Evolutionary conservation across 1,284 basidiomycete species (phyloP).

Genomic region (Fomitiporia mediterranea): DNA sequence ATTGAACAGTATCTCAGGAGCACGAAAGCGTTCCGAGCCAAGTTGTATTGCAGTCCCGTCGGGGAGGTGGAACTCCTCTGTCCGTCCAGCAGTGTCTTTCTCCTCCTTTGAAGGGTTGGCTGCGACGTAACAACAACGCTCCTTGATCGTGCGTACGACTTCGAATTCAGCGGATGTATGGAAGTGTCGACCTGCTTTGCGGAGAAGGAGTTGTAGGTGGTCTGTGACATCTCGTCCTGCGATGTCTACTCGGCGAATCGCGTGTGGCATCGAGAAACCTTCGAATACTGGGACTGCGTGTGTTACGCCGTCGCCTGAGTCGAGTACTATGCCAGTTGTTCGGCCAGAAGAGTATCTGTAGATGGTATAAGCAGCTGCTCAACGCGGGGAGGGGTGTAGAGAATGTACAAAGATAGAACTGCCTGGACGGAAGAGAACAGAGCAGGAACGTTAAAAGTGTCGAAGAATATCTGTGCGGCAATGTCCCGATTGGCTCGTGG

Average conservation of each 20-base stretch:
- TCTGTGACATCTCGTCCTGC: constrained; percentile 98
- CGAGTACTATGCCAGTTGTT: constrained; percentile 80
- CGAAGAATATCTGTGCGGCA: constrained; percentile 97
- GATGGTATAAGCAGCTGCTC: constrained; percentile 20
- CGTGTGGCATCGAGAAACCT: constrained; percentile 98
- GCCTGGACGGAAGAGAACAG: constrained; percentile 97
- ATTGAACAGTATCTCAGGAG: constrained; percentile 97
- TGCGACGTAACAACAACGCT: constrained; percentile 96
- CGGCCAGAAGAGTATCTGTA: constrained; percentile 96
- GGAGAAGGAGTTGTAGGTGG: constrained; percentile 88
- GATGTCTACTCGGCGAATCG: constrained; percentile 92
- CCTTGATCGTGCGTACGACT: constrained; percentile 96
- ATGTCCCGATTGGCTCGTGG: constrained; percentile 92
- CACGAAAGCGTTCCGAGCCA: constrained; percentile 92
- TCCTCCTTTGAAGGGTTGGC: constrained; percentile 91
- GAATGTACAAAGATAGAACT: constrained; percentile 84
- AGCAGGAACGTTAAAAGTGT: constrained; percentile 99
- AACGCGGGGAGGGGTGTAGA: neutral
- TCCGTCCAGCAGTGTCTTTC: constrained; percentile 70
- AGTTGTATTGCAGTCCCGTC: constrained; percentile 96
- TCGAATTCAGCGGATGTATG: constrained; percentile 98
- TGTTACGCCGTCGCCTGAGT: constrained; percentile 64
- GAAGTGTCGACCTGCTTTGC: constrained; percentile 92
- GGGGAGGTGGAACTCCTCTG: constrained; percentile 90
- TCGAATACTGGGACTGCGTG: constrained; percentile 66